Evolutionary conservation across 441 rosid genomes (phyloP), one percentile per base, ranked within the genome.

Genomic region (Eutrema salsugineum): DNA sequence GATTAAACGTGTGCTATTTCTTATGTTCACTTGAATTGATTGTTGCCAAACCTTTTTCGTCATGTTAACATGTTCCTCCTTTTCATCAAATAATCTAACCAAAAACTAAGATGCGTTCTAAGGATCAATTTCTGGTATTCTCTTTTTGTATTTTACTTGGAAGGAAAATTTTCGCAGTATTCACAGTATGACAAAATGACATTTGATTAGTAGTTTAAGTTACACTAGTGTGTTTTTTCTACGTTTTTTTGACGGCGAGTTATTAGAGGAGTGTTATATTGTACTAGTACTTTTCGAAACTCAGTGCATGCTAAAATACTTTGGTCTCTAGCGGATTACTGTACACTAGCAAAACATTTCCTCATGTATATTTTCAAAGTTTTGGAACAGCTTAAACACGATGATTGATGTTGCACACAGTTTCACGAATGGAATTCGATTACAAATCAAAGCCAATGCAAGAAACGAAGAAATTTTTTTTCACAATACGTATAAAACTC

Each of bases 11-110:
- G 40, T 28, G 66, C 28, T 71, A 50, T 68, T 44, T 40, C 4
- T 17, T 17, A 3, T 14, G 56, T 15, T 35, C n/a, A 22, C 16
- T 51, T 42, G 55, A 62, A 51, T 43, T 33, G 69, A 62, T 53
- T 20, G 69, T 71, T 71, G 8, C 63, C 76, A 12, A 53, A 42
- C 40, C 56, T 61, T 7, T 32, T n/a, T 38, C 8, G 33, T 49
- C n/a, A 49, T 4, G 33, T 16, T 14, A n/a, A 17, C 75, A 61
- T 30, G 60, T 49, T 30, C 27, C 36, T 15, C 20, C 27, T 15
- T 32, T 15, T 8, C 11, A 4, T 46, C 38, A 3, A 33, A 33
- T 14, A 3, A 42, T 28, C 24, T 12, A 24, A 22, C 30, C 11
- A 4, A 17, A 17, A 57, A 5, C 15, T 11, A 57, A 57, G 8